These are phyloP conservation scores for Pascua guehoae DNA, from an alignment of 1,284 basidiomycete species.

Conservation along the genomic window DNA sequence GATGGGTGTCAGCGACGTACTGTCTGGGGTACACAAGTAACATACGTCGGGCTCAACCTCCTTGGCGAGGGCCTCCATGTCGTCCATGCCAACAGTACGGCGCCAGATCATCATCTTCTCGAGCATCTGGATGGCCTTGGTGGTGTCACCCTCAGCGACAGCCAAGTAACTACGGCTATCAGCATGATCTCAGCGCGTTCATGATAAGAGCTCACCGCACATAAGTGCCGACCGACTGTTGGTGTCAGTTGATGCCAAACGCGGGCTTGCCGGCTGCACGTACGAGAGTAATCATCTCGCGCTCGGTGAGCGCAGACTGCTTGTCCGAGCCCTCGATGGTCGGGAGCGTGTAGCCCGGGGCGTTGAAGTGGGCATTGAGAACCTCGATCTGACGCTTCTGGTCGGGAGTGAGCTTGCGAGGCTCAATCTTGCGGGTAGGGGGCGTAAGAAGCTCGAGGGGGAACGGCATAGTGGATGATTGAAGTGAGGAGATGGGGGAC, in stretches of 20 bases:
- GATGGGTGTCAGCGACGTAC: no score
- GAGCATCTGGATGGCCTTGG: conserved; percentile 4
- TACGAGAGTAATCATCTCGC: conserved; percentile 42
- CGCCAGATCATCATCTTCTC: conserved; percentile 39
- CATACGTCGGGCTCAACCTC: conserved; percentile 13
- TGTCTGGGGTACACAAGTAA: no score
- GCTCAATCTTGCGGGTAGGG: no score
- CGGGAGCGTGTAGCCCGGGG: conserved; percentile 18
- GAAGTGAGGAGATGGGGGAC: no score
- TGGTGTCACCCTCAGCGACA: no score
- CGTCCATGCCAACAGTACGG: conserved; percentile 31
- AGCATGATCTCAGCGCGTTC: no score
- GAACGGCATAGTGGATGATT: no score
- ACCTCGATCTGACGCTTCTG: neutral
- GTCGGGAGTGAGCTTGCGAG: neutral
- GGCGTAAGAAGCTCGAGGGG: no score
- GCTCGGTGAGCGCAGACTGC: conserved; percentile 18
- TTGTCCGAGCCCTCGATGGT: conserved; percentile 13
- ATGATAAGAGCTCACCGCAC: no score
- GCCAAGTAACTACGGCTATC: no score
- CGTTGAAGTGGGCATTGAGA: conserved; percentile 26
- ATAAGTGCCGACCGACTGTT: no score
- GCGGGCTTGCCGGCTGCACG: neutral
- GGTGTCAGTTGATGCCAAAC: no score
- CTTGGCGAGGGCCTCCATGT: conserved; percentile 29